These are phyloP conservation scores for Elsinoe arachidis DNA, from an alignment of 2,329 filamentous ascomycete genomes.

Conservation along the genomic window DNA sequence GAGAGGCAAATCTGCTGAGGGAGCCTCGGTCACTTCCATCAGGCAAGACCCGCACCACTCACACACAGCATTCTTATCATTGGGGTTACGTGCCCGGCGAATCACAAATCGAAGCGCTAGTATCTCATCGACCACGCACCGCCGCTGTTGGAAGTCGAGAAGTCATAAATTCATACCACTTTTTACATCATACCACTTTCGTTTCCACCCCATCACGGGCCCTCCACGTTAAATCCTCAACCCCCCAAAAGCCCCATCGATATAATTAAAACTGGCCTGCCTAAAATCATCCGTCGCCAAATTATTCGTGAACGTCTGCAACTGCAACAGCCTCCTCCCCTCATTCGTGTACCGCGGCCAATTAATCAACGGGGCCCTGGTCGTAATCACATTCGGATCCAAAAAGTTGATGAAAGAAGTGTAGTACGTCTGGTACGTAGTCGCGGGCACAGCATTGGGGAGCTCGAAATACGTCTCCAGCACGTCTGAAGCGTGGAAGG, in stretches of 20 bases:
- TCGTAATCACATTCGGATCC: conserved; percentile 32
- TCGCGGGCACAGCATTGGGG: conserved; percentile 23
- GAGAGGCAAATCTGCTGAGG: no score
- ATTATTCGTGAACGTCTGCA: conserved; percentile 31
- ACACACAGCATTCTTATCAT: no score
- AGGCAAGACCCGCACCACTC: no score
- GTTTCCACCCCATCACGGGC: no score
- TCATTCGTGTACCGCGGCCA: conserved; percentile 19
- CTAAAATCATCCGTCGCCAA: conserved; percentile 44
- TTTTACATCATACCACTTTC: no score
- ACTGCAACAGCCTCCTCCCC: conserved; percentile 43
- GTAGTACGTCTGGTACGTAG: conserved; percentile 59
- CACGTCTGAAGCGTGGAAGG: conserved; percentile 64
- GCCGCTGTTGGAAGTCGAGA: no score
- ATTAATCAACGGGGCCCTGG: conserved; percentile 1
- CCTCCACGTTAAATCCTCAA: conserved; percentile 18
- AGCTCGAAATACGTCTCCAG: conserved; percentile 61
- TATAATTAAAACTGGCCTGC: conserved; percentile 34
- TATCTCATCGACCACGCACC: no score
- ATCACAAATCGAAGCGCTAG: no score
- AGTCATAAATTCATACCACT: no score
- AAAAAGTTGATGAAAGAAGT: conserved; percentile 61
- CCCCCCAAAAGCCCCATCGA: conserved; percentile 24
- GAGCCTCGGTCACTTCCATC: no score
- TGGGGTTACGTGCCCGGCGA: no score